phyloP scores from a whole-genome alignment of 805 yeast species.

The Metschnikowia cerradonensis region DNA sequence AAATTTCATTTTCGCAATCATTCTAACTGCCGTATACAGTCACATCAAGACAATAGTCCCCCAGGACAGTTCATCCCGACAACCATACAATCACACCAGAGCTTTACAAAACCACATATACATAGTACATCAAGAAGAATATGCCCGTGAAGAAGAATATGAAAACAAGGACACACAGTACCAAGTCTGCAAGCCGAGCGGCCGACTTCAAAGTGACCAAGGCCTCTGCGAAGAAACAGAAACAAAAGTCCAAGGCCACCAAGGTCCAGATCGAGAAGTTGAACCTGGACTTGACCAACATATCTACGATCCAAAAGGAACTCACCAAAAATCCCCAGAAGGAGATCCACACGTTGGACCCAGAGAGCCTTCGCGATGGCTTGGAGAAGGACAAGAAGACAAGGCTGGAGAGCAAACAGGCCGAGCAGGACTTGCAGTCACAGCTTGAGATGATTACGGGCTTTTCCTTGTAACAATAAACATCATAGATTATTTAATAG shows the following conservation, averaged over 20 bases:
- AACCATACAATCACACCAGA: neutral
- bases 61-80: neutral
- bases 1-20: neutral
- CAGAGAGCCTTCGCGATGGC: constrained; percentile 33
- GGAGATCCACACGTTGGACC: constrained; percentile 32
- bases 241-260: constrained; percentile 26
- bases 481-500: neutral
- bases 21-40: neutral
- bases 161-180: neutral
- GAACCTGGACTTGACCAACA: constrained; percentile 25
- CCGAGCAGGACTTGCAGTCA: constrained; percentile 38
- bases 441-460: constrained; percentile 49
- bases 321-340: constrained; percentile 11
- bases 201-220: neutral
- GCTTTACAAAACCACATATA: no score
- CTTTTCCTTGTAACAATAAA: neutral
- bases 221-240: constrained; percentile 13
- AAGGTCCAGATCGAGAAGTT: constrained; percentile 31
- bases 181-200: neutral
- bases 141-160: neutral
- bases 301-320: constrained; percentile 17
- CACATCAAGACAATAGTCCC: neutral
- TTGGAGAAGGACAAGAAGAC: constrained; percentile 34
- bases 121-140: no score
- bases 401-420: constrained; percentile 25